Base-by-base conservation (phyloP, 768 basidiomycete species). In the Boletus rex-veris region DNA sequence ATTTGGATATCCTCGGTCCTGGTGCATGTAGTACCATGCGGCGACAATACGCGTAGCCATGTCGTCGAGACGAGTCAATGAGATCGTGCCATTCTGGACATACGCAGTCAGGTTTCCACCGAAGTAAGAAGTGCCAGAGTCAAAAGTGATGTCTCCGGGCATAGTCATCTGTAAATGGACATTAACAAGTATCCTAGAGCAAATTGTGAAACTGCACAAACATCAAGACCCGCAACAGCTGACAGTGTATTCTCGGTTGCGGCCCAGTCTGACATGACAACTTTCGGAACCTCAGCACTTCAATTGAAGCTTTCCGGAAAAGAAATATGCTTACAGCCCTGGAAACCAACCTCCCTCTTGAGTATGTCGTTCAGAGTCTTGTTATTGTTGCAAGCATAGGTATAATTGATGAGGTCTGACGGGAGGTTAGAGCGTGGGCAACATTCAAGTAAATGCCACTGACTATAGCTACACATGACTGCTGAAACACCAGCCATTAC, bases 41-140 rank as follows among this genome's bases (percentile, higher is more conserved):
- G 86, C 85, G 10, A 90, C 65, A 53, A 90, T 84, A 18, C 88
- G 81, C 3, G 80, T 80, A 1, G 87, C 88, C 78, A 89, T 79
- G 65, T 91, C 83, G 63, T 83, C 78, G n/a, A 88, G 72, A 35
- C 85, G 79, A 19, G 77, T 64, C 59, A 78, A 69, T 0, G 83
- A 70, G 6, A 92, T 84, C 31, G 77, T 72, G 16, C 84, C 80
- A 39, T 80, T 82, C 53, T 79, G 73, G 15, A 90, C 85, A 10
- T 80, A 81, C 30, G 73, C 64, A 1, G 82, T 80, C 9, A 91
- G 71, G 49, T 78, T 77, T 35, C 71, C 68, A 4, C 90, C 90
- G 52, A 86, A 87, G 69, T 80, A 85, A 30, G 62, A 67, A n/a
- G 21, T 60, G 2, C 60, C 64, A 5, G 77, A 77, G 35, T 59